These are phyloP conservation scores for Epichloe uncinata DNA, from an alignment of 2,329 filamentous ascomycete genomes.

Conservation along the genomic window DNA sequence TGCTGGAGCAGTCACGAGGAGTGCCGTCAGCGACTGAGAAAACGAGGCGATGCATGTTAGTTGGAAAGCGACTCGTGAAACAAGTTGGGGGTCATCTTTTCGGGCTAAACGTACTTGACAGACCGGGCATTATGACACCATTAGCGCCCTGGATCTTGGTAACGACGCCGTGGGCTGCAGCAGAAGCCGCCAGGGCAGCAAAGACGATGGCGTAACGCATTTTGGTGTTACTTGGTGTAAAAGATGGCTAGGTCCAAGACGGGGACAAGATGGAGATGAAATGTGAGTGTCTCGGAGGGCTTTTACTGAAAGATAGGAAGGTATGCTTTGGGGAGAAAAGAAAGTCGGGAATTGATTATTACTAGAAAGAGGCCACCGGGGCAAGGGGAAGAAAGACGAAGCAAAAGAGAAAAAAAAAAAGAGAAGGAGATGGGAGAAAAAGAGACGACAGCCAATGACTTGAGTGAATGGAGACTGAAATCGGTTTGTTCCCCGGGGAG, in stretches of 20 bases:
- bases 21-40: constrained; percentile 48
- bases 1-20: constrained; percentile 50
- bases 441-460: background rate
- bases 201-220: constrained; percentile 19
- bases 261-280: too few species aligned
- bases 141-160: constrained; percentile 45
- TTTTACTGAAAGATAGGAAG: background rate
- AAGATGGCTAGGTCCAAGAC: background rate
- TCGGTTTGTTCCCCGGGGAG: background rate
- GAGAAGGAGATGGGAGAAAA: too few species aligned
- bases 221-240: constrained; percentile 9
- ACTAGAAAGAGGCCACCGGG: background rate
- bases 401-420: background rate
- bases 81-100: background rate
- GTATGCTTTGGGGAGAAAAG: background rate
- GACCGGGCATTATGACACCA: constrained; percentile 48
- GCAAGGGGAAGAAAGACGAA: background rate
- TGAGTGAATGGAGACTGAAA: background rate
- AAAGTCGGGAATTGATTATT: background rate
- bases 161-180: constrained; percentile 45
- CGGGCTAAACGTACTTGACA: constrained; percentile 19
- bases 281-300: too few species aligned
- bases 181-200: constrained; percentile 28
- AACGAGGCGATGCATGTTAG: constrained; percentile 4
- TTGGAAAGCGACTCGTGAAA: background rate